A percentile compares a stretch with the other conserved stretches of the same genome.
Evolutionary conservation across 495 filamentous ascomycete species (phyloP).

Genomic region (Trypethelium eluteriae): DNA sequence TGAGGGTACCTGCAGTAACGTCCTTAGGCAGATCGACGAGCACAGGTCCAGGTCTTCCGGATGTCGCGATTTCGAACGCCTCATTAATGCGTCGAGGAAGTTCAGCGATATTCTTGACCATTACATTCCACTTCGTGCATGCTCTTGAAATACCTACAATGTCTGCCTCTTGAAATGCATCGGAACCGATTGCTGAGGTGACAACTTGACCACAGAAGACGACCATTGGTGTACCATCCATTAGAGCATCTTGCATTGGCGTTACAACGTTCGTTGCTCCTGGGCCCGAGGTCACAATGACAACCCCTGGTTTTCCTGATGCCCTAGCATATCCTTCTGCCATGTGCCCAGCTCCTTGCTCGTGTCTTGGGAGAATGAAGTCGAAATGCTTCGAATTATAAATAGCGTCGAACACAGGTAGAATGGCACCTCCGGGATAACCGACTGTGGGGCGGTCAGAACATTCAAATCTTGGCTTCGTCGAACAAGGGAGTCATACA

Average conservation of each 20-base stretch:
- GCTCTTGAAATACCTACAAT: constrained; percentile 67
- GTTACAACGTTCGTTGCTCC: constrained; percentile 74
- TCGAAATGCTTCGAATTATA: constrained; percentile 75
- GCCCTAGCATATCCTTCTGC: constrained; percentile 71
- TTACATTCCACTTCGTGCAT: constrained; percentile 81
- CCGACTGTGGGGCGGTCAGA: constrained; percentile 45
- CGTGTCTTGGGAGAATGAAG: constrained; percentile 70
- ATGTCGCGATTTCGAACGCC: constrained; percentile 77
- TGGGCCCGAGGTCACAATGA: constrained; percentile 70
- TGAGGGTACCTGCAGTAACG: constrained; percentile 59
- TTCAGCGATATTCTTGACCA: constrained; percentile 73
- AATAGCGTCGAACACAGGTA: constrained; percentile 79
- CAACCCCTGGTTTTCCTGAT: constrained; percentile 66
- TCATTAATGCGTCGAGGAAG: constrained; percentile 72
- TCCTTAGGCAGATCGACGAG: constrained; percentile 75
- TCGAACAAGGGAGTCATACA: constrained; percentile 28
- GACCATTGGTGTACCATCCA: constrained; percentile 71
- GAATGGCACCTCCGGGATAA: constrained; percentile 71
- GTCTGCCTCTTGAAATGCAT: constrained; percentile 76
- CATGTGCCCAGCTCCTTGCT: constrained; percentile 78
- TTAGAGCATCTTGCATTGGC: constrained; percentile 70
- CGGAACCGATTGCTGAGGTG: constrained; percentile 65
- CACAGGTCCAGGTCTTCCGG: constrained; percentile 68
- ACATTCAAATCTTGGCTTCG: constrained; percentile 6
- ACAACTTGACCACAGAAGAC: constrained; percentile 73